These are phyloP conservation scores for Chaetothyriales sp. DNA, from an alignment of 2,329 filamentous ascomycete genomes.

Conservation along the genomic window DNA sequence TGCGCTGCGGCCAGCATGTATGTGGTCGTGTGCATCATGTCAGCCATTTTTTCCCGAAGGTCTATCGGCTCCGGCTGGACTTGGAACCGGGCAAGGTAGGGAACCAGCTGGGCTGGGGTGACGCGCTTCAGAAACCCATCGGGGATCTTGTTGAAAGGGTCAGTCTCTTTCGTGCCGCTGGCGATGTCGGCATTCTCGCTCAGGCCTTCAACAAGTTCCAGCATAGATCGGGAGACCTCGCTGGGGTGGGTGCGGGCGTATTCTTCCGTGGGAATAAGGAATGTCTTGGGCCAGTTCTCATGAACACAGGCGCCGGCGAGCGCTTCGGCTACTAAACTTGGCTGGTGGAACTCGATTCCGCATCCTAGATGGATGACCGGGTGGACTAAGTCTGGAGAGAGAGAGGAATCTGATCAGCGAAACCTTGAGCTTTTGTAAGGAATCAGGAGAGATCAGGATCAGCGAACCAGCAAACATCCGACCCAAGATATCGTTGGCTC, in stretches of 20 bases:
- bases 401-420: too few relatives aligned
- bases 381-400: slow-evolving; percentile 39
- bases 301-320: slow-evolving; percentile 60
- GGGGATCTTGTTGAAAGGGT: not conserved
- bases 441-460: too few relatives aligned
- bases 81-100: slow-evolving; percentile 38
- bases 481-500: slow-evolving; percentile 52
- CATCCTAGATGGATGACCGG: slow-evolving; percentile 68
- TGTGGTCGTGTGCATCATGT: slow-evolving; percentile 53
- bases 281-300: slow-evolving; percentile 15
- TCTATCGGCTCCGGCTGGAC: slow-evolving; percentile 35
- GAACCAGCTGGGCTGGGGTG: slow-evolving; percentile 35
- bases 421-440: too few relatives aligned
- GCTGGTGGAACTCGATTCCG: slow-evolving; percentile 61
- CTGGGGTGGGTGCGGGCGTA: slow-evolving; percentile 23
- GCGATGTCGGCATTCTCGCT: slow-evolving; percentile 44
- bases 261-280: slow-evolving; percentile 30
- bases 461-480: slow-evolving; percentile 49
- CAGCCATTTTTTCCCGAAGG: slow-evolving; percentile 40
- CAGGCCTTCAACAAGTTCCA: slow-evolving; percentile 38
- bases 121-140: slow-evolving; percentile 1
- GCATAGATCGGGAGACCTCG: slow-evolving; percentile 12
- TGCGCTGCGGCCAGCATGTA: slow-evolving; percentile 48
- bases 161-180: slow-evolving; percentile 31
- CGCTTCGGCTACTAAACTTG: slow-evolving; percentile 58